A percentile compares a stretch with the other conserved stretches of the same genome.
Evolutionary conservation across 1,284 basidiomycete genomes (phyloP).

Genomic region (Stygiomarasmius scandens): DNA sequence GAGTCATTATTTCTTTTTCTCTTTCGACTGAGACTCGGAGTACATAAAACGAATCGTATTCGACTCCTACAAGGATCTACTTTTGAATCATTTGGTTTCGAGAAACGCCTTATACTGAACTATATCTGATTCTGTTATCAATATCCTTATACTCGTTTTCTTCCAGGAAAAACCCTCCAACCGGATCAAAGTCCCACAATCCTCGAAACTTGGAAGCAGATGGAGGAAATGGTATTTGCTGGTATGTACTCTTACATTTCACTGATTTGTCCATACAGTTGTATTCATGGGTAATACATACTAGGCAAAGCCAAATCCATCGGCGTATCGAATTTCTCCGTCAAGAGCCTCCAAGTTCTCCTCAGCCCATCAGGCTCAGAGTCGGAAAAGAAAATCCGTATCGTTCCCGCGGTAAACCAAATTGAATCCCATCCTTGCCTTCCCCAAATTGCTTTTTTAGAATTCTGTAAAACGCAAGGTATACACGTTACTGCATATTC

Average conservation of each 20-base stretch:
- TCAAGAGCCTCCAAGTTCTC: constrained; percentile 34
- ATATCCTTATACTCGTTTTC: background rate
- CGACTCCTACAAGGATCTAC: too few relatives aligned
- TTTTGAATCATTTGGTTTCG: background rate
- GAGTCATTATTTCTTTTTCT: too few relatives aligned
- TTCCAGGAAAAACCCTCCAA: constrained; percentile 12
- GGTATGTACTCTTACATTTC: constrained; percentile 25
- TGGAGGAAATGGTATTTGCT: constrained; percentile 55
- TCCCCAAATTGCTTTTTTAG: constrained; percentile 45
- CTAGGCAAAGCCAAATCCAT: constrained; percentile 48
- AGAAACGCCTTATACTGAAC: too few relatives aligned
- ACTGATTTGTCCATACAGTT: too few relatives aligned
- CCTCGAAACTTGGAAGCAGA: constrained; percentile 59
- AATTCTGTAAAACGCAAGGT: constrained; percentile 47
- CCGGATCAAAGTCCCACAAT: constrained; percentile 25
- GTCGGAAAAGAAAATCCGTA: constrained; percentile 32
- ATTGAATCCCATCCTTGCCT: constrained; percentile 49
- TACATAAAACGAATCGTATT: too few relatives aligned
- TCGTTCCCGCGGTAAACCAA: constrained; percentile 56
- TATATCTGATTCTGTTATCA: too few relatives aligned
- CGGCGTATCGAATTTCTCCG: constrained; percentile 55
- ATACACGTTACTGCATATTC: constrained; percentile 57
- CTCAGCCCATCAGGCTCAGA: constrained; percentile 17
- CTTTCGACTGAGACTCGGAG: too few relatives aligned
- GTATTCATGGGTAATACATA: background rate